Percentiles rank a stretch among this genome's conserved stretches.
These are phyloP conservation scores for Cordyceps pruinosa DNA, from an alignment of 2,329 filamentous ascomycete species.

Conservation along the genomic window DNA sequence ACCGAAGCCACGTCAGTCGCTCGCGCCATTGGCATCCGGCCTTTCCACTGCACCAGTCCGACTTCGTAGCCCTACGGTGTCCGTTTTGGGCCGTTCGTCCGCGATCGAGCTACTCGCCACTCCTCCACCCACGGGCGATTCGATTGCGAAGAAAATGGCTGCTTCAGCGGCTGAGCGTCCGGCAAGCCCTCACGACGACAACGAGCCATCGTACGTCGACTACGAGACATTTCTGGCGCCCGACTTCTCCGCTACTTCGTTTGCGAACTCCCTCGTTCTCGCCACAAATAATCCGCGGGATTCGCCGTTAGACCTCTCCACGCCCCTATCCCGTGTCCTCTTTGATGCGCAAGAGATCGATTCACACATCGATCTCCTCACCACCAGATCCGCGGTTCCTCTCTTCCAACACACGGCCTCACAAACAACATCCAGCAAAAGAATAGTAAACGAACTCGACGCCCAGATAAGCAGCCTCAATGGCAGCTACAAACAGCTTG, in stretches of 20 bases:
- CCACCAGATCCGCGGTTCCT: conserved; percentile 74
- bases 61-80: neutral
- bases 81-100: too few relatives aligned
- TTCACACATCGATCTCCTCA: conserved; percentile 86
- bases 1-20: neutral
- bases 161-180: neutral
- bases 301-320: conserved; percentile 84
- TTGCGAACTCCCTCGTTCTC: conserved; percentile 84
- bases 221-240: conserved; percentile 86
- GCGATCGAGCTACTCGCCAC: too few relatives aligned
- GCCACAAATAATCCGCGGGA: conserved; percentile 90
- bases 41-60: neutral
- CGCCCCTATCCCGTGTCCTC: conserved; percentile 83
- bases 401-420: conserved; percentile 70
- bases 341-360: conserved; percentile 98
- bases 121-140: neutral
- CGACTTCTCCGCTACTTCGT: conserved; percentile 69
- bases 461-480: conserved; percentile 73
- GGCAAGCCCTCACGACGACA: conserved; percentile 30
- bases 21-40: neutral
- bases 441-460: conserved; percentile 70
- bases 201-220: conserved; percentile 83
- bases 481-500: conserved; percentile 76
- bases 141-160: neutral
- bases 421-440: conserved; percentile 65